Evolutionary conservation across 148 eudicot genomes (phyloP), one percentile per base, ranked within the genome.

Genomic region (Cornus controversa): DNA sequence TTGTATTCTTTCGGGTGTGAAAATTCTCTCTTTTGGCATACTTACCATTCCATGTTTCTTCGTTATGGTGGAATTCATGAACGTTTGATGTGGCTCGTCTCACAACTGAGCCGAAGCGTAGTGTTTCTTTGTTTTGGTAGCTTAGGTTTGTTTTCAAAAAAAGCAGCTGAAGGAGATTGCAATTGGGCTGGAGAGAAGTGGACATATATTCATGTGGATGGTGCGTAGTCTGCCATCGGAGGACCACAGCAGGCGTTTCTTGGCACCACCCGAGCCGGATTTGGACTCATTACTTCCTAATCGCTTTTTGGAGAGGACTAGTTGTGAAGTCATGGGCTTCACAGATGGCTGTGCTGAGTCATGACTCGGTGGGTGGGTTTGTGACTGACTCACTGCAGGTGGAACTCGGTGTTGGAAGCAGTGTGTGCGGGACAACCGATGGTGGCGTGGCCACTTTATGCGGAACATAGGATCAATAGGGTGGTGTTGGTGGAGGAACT

Each of bases 381-480:
- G 50, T 45, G 50, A 45, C 50, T 31, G 34, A 31, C 34, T 36
- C 82, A 80, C 66, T 80, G 82, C 0, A 77, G 90, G 9, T 87
- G 90, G 90, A 87, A 87, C 82, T 86, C 89, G 63, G 67, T 72
- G 60, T 36, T 86, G 29, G 89, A 86, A 75, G 85, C 83, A 0
- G 73, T 86, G 1, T 47, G 57, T 28, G 82, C 77, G 2, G 89
- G 87, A 8, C 85, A 84, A 53, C 88, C 90, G 2, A 74, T 88
- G 78, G 80, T 88, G 34, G 87, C 83, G 0, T 88, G 91, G 87
- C 91, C 89, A 3, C 58, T 89, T 10, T 86, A 89, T 23, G 87
- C 89, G 1, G 89, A 86, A 34, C 91, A 86, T 68, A 84, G 79
- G 69, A 62, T 86, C n/a, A 89, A 86, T 47, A 84, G 68, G 82